A percentile compares a stretch with the other conserved stretches of the same genome.
Conservation (phyloP, 345 rosid genomes). For the Ailanthus altissimus region DNA sequence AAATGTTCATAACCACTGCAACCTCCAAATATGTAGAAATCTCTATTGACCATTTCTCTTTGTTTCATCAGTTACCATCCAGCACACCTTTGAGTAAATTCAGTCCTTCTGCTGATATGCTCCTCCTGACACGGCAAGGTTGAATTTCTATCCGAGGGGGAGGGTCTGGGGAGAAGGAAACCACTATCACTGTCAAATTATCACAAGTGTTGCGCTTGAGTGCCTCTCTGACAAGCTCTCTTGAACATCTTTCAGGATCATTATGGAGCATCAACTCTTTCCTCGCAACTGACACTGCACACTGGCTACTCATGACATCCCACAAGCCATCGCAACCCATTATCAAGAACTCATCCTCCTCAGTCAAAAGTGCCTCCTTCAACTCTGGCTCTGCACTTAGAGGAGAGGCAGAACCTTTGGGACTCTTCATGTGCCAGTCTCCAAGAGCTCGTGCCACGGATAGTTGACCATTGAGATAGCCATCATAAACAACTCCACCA, state of each 20-base stretch:
- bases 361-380: slow-evolving; percentile 62
- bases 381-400: slow-evolving; percentile 90
- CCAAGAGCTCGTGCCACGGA: slow-evolving; percentile 97
- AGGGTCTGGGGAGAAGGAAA: slow-evolving; percentile 84
- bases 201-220: slow-evolving; percentile 76
- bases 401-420: slow-evolving; percentile 88
- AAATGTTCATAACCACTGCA: slow-evolving; percentile 13
- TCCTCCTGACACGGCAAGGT: slow-evolving; percentile 62
- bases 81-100: slow-evolving; percentile 78
- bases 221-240: slow-evolving; percentile 90
- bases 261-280: slow-evolving; percentile 89
- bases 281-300: slow-evolving; percentile 83
- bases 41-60: background rate
- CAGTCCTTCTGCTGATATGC: slow-evolving; percentile 89
- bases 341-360: slow-evolving; percentile 94
- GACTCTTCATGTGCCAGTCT: slow-evolving; percentile 98
- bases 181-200: slow-evolving; percentile 75
- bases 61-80: slow-evolving; percentile 58
- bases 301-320: slow-evolving; percentile 99
- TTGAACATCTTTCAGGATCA: slow-evolving; percentile 93
- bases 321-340: slow-evolving; percentile 98
- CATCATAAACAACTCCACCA: slow-evolving; percentile 92
- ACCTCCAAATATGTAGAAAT: slow-evolving; percentile 18
- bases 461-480: slow-evolving; percentile 93
- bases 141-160: slow-evolving; percentile 82